A percentile compares a stretch with the other conserved stretches of the same genome.
Evolutionary conservation across 345 rosid species (phyloP).

Genomic region (Eucalyptus decipiens): DNA sequence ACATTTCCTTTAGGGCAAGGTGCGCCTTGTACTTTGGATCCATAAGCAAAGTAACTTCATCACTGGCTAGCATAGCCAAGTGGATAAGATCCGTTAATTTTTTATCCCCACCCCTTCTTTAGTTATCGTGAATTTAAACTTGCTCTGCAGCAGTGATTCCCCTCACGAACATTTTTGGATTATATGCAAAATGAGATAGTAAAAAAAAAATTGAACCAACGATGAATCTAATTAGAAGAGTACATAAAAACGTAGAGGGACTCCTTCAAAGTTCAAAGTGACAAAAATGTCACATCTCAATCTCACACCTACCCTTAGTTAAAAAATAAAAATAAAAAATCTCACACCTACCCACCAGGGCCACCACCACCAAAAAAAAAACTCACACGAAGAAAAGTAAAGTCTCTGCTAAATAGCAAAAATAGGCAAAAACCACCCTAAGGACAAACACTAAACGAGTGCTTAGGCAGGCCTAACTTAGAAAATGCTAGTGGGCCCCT

Average conservation of each 20-base stretch:
- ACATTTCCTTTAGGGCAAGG: background rate
- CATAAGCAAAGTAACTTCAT: background rate
- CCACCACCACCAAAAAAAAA: too few relatives aligned
- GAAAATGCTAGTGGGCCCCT: background rate
- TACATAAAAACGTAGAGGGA: background rate
- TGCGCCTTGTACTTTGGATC: background rate
- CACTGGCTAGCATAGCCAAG: background rate
- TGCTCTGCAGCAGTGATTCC: fast-evolving
- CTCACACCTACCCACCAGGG: background rate
- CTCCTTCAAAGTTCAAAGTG: background rate
- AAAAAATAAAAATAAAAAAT: background rate
- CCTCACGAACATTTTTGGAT: background rate
- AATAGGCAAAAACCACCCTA: background rate
- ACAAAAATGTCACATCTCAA: background rate
- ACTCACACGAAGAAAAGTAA: background rate
- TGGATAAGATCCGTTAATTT: background rate
- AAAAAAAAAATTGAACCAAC: background rate
- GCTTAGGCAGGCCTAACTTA: background rate
- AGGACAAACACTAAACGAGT: background rate
- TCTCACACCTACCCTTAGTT: background rate
- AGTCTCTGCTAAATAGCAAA: background rate
- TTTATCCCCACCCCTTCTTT: background rate
- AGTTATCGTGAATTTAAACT: background rate
- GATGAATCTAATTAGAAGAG: background rate
- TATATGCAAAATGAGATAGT: background rate